phyloP scores from a whole-genome alignment of 2,329 filamentous ascomycete species.

The Xenosphaeropsis pyriputrescens region DNA sequence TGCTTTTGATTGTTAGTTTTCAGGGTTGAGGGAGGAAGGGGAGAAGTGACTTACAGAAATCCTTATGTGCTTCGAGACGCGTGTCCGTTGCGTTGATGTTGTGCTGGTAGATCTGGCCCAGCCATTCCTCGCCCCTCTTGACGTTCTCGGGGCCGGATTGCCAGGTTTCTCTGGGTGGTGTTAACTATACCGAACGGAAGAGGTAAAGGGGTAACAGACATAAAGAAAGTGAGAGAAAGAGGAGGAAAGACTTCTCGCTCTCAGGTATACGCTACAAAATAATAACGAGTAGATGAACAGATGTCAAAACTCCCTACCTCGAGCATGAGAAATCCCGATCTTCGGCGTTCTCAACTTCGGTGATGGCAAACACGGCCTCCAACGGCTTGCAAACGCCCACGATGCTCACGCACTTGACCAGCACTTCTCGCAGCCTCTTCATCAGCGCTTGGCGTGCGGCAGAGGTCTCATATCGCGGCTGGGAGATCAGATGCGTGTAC shows the following conservation, averaged over 20 bases:
- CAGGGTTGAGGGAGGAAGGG: not conserved
- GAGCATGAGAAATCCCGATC: conserved; percentile 34
- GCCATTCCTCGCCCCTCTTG: conserved; percentile 36
- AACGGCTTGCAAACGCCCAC: conserved; percentile 49
- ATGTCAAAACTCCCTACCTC: conserved; percentile 6
- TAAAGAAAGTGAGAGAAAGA: too few relatives aligned
- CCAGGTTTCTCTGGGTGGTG: conserved; percentile 38
- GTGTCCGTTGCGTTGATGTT: conserved; percentile 19
- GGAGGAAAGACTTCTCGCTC: too few relatives aligned
- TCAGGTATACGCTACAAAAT: too few relatives aligned
- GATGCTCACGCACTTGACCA: conserved; percentile 42
- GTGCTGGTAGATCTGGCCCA: conserved; percentile 28
- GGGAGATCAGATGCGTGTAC: conserved; percentile 36
- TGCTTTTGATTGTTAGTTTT: conserved; percentile 23
- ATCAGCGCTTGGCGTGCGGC: conserved; percentile 30
- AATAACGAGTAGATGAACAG: not conserved
- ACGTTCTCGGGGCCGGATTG: conserved; percentile 38
- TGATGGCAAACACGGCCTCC: conserved; percentile 21
- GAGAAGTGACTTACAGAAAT: conserved; percentile 19
- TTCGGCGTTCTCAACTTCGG: conserved; percentile 21
- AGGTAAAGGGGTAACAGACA: not conserved
- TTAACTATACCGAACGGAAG: conserved; percentile 1
- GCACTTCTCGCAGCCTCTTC: conserved; percentile 36
- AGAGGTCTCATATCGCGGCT: conserved; percentile 27
- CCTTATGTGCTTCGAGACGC: conserved; percentile 26